Evolutionary conservation across 1,284 basidiomycete species (phyloP), one percentile per base, ranked within the genome.

Genomic region (Cutaneotrichosporon mucoides): DNA sequence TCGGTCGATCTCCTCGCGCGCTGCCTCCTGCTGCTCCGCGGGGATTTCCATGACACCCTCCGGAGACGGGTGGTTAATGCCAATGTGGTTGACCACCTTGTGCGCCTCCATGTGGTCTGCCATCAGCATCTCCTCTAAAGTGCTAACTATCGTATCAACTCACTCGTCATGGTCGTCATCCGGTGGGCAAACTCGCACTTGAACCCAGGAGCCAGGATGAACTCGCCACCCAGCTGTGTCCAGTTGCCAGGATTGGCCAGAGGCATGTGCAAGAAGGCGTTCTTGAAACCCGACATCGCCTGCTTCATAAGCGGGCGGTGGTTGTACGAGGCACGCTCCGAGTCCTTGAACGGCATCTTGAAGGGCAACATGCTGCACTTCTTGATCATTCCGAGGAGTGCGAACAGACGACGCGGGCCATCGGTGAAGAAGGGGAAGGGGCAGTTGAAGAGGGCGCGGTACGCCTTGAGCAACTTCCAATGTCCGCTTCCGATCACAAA

Each of bases 181-280:
- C 77, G 69, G 57, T 79, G 77, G 2, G 76, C 76, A 60, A 78
- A 78, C 7, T 73, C 68, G 61, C 73, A 75, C n/a, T 65, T 66
- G 55, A 64, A 70, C 1, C 71, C 69, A 2, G 71, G 70, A 0
- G 61, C 59, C 11, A 78, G 61, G 37, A 77, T 65, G 58, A 77
- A 77, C 60, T 78, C 77, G 36, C 78, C 78, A 9, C 78, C 78
- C 2, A 79, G 68, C 56, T 79, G 78, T 4, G 66, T 66, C 10
- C 73, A 57, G 16, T 69, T 70, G 5, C 78, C 78, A 0, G 74
- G 74, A 58, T 70, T 63, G n/a, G 66, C 65, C 0, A 76, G 45
- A 1, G 73, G 72, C 64, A 79, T 64, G 37, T 67, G 59, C 57
- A 72, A 64, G 35, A 76, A 61, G 0, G 68, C 75, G 45, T 73